These are phyloP conservation scores for Chytriomyces sp. DNA, from an alignment of 192 early-diverging fungal species.

Conservation along the genomic window DNA sequence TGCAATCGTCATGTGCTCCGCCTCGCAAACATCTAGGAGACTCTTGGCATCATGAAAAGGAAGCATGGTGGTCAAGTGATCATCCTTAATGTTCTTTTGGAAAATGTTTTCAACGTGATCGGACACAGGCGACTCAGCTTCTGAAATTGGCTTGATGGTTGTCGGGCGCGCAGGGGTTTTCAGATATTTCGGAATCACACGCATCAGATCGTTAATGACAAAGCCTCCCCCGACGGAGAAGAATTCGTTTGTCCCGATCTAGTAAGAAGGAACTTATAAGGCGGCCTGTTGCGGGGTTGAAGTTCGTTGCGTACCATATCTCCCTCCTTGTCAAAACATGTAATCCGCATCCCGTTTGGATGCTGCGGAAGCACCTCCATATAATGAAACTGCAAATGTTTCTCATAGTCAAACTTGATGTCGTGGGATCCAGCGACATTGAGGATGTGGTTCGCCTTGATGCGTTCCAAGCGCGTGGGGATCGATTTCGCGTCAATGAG, in stretches of 20 bases:
- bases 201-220: constrained; percentile 87
- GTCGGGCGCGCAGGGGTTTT: not conserved
- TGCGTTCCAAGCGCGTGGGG: constrained; percentile 70
- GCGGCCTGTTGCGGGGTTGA: not conserved
- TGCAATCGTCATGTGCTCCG: constrained; percentile 87
- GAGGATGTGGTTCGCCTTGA: constrained; percentile 71
- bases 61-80: constrained; percentile 65
- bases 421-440: constrained; percentile 72
- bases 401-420: constrained; percentile 81
- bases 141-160: not conserved
- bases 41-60: constrained; percentile 82
- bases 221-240: constrained; percentile 96
- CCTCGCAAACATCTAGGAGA: constrained; percentile 77
- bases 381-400: constrained; percentile 88
- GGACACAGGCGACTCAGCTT: constrained; percentile 63
- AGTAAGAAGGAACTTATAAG: not conserved
- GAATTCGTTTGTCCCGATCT: constrained; percentile 89
- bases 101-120: constrained; percentile 57
- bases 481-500: constrained; percentile 82
- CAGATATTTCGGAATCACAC: constrained; percentile 12
- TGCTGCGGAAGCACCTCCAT: constrained; percentile 87
- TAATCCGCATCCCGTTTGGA: constrained; percentile 95
- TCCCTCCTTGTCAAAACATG: constrained; percentile 76
- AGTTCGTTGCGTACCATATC: constrained; percentile 57
- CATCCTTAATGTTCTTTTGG: constrained; percentile 47